Conservation (phyloP, 768 basidiomycete genomes). For the Trichaptum fuscoviolaceum region DNA sequence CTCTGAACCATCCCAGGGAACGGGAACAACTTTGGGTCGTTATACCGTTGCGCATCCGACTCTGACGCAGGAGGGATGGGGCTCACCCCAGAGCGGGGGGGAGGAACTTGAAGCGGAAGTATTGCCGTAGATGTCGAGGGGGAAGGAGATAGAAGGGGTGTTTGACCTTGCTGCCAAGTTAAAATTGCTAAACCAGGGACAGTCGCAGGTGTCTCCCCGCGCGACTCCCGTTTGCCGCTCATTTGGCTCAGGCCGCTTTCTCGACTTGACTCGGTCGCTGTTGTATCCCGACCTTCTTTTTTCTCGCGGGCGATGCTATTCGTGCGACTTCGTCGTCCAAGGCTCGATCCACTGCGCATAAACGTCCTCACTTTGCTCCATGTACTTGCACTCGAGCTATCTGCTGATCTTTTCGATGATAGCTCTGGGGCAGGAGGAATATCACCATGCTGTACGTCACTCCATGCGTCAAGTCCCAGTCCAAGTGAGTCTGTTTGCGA, state of each 20-base stretch:
- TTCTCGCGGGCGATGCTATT: constrained; percentile 70
- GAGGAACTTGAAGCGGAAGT: constrained; percentile 51
- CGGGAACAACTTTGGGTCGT: constrained; percentile 75
- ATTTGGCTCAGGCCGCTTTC: constrained; percentile 72
- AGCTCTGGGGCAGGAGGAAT: constrained; percentile 35
- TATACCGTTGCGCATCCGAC: constrained; percentile 68
- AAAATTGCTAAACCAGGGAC: constrained; percentile 18
- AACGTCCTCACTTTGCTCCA: constrained; percentile 78
- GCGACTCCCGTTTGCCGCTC: constrained; percentile 39
- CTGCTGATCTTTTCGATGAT: constrained; percentile 52
- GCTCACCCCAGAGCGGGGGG: constrained; percentile 54
- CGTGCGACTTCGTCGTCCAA: constrained; percentile 71
- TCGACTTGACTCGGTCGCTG: constrained; percentile 67
- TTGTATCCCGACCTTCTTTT: constrained; percentile 43
- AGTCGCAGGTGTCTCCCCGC: constrained; percentile 20
- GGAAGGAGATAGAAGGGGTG: constrained; percentile 42
- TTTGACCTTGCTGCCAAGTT: constrained; percentile 34
- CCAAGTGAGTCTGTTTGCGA: constrained; percentile 53
- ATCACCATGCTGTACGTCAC: constrained; percentile 45
- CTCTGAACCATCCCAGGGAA: constrained; percentile 83
- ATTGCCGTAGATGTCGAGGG: constrained; percentile 63
- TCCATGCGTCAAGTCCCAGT: constrained; percentile 36
- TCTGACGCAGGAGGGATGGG: constrained; percentile 75
- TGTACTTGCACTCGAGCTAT: constrained; percentile 47
- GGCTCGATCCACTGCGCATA: constrained; percentile 56